A percentile compares a stretch with the other conserved stretches of the same genome.
phyloP scores from a whole-genome alignment of 306 rosid species.

The Ziziphus jujuba region DNA sequence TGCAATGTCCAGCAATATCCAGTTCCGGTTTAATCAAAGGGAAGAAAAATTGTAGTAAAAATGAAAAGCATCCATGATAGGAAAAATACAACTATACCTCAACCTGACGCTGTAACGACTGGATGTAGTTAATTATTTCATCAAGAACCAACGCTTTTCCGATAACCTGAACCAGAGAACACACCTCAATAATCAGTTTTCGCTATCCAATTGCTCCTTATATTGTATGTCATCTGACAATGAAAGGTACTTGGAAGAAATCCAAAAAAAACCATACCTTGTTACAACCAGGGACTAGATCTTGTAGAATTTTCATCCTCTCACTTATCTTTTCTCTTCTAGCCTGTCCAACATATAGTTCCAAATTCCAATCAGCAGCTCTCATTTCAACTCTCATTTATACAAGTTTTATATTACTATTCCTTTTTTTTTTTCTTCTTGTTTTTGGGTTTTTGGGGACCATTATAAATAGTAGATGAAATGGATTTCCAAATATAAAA shows the following conservation, averaged over 20 bases:
- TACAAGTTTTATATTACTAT: too few relatives aligned
- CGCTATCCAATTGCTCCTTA: too few relatives aligned
- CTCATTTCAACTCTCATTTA: conserved; percentile 17
- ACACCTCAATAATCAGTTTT: conserved; percentile 3
- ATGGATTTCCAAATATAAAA: background rate
- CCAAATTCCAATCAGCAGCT: conserved; percentile 30
- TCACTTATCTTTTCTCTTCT: conserved; percentile 95
- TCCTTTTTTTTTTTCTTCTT: too few relatives aligned
- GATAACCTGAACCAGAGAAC: conserved; percentile 59
- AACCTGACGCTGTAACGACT: conserved; percentile 85
- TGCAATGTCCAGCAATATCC: conserved; percentile 42
- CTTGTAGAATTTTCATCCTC: conserved; percentile 93
- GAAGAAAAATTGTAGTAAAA: background rate
- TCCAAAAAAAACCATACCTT: conserved; percentile 53
- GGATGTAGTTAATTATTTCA: conserved; percentile 93
- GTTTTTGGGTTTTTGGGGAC: too few relatives aligned
- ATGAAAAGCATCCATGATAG: conserved; percentile 9
- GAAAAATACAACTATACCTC: conserved; percentile 51
- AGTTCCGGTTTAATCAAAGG: too few relatives aligned
- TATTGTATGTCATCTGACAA: too few relatives aligned
- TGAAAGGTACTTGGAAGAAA: too few relatives aligned
- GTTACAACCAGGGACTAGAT: conserved; percentile 92
- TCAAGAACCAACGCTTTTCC: conserved; percentile 94
- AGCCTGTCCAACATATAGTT: conserved; percentile 60
- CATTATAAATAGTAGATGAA: background rate